Evolutionary conservation across 345 rosid genomes (phyloP).

Genomic region (Lumnitzera racemosa): DNA sequence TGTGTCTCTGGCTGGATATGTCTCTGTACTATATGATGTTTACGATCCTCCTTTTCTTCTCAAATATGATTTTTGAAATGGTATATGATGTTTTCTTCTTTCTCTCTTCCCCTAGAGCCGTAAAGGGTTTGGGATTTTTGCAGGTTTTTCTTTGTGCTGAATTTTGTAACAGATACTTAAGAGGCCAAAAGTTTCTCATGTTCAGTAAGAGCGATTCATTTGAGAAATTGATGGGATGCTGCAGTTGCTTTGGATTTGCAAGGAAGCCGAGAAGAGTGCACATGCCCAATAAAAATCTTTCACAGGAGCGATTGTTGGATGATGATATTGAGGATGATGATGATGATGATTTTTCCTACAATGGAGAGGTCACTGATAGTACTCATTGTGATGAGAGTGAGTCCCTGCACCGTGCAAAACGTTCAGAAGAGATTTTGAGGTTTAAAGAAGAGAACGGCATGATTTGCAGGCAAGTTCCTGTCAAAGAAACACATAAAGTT

Average conservation of each 20-base stretch:
- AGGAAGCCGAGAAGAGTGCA: slow-evolving; percentile 16
- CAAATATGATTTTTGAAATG: neutral
- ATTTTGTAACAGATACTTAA: slow-evolving; percentile 6
- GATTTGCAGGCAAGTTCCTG: slow-evolving; percentile 86
- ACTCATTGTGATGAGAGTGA: slow-evolving; percentile 47
- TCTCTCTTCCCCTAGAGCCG: neutral
- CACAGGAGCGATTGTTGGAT: slow-evolving; percentile 50
- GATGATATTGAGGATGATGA: slow-evolving; percentile 56
- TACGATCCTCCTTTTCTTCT: neutral
- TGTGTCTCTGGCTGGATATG: too few relatives aligned
- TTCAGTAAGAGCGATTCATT: slow-evolving; percentile 43
- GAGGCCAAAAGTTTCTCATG: slow-evolving; percentile 33
- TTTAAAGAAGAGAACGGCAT: slow-evolving; percentile 58
- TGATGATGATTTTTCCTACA: slow-evolving; percentile 39
- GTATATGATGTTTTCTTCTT: neutral
- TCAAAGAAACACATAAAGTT: slow-evolving; percentile 71
- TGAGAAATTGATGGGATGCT: slow-evolving; percentile 74
- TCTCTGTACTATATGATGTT: too few relatives aligned
- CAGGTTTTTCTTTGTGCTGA: slow-evolving; percentile 22
- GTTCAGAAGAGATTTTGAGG: slow-evolving; percentile 71
- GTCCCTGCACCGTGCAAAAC: slow-evolving; percentile 35
- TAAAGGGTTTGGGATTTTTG: slow-evolving; percentile 9
- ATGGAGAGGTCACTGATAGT: slow-evolving; percentile 46
- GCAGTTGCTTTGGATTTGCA: slow-evolving; percentile 78
- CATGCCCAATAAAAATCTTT: slow-evolving; percentile 32